Evolutionary conservation across 2,329 filamentous ascomycete genomes (phyloP), one percentile per base, ranked within the genome.

Genomic region (Lithohypha guttulata): DNA sequence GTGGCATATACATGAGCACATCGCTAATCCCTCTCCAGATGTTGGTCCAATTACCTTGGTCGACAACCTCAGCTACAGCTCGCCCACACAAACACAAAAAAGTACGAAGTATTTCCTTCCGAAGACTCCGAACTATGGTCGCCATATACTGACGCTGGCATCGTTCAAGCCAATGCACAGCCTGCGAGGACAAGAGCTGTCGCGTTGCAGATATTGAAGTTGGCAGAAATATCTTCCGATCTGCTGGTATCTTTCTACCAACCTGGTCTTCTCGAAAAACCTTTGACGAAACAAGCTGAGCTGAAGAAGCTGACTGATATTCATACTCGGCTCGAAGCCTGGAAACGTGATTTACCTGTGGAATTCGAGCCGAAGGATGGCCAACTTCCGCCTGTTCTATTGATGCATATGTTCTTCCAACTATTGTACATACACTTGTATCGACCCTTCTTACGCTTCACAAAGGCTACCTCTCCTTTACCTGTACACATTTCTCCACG

Each of bases 321-420:
- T 20, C 89, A 96, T 53, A 84, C 84, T 32, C 75, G 87, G 18
- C 69, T 96, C 2, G 89, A 96, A 58, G 78, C 82, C 28, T 98
- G 91, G 91, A 80, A 81, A 47, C 79, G 79, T 54, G 77, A 83
- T 34, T 60, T 96, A 28, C 89, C 91, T 0, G 77, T 74, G 45
- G 89, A 96, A 59, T 69, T 98, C 49, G 85, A 95, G 56, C 79
- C 87, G 0, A 87, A 79, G 54, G 89, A 96, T 49, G 86, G 86
- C 2, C 84, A 89, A 45, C 63, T 96, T 28, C 86, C 91, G 1
- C 86, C 86, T 51, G 82, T 93, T 14, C 63, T 82, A 15, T 67
- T 81, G 20, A 81, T 81, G 77, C 89, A 96, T 64, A 96, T 96
- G 87, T 94, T 96, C 62, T 94, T 89, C 59, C 87, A 96, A 55